A percentile compares a stretch with the other conserved stretches of the same genome.
These are phyloP conservation scores for Candida mesenterica DNA, from an alignment of 1,139 yeast species.

Conservation along the genomic window DNA sequence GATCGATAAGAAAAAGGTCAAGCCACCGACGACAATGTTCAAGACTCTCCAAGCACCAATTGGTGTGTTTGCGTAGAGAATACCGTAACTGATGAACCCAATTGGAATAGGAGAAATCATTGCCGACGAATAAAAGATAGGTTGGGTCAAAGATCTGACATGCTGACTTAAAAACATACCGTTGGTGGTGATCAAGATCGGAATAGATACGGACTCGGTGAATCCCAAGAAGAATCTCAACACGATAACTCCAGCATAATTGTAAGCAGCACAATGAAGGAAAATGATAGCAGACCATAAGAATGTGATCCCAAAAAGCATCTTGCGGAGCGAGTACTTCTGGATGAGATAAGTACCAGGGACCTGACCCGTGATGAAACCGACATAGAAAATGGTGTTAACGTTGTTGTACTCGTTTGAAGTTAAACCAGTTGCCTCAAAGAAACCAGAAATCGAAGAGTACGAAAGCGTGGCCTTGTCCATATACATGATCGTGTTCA, in stretches of 20 bases:
- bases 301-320: conserved; percentile 27
- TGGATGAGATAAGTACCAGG: conserved; percentile 32
- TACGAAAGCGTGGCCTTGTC: conserved; percentile 47
- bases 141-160: conserved; percentile 42
- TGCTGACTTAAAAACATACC: conserved; percentile 42
- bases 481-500: conserved; percentile 39
- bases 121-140: conserved; percentile 46
- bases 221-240: conserved; percentile 46
- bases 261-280: conserved; percentile 36
- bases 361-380: conserved; percentile 35
- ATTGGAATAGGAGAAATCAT: conserved; percentile 42
- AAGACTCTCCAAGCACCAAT: conserved; percentile 32
- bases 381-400: conserved; percentile 39
- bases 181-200: conserved; percentile 37
- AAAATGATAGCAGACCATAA: conserved; percentile 41
- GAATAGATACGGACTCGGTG: conserved; percentile 42
- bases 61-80: conserved; percentile 24
- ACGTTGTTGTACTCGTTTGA: conserved; percentile 34
- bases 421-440: conserved; percentile 35
- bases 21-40: conserved; percentile 42
- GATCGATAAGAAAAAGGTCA: conserved; percentile 23
- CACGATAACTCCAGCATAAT: conserved; percentile 39
- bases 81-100: conserved; percentile 48
- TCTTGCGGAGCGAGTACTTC: conserved; percentile 30
- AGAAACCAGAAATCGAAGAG: conserved; percentile 40